Base-by-base conservation (phyloP, 805 yeast species). In the Wickerhamomyces alni region DNA sequence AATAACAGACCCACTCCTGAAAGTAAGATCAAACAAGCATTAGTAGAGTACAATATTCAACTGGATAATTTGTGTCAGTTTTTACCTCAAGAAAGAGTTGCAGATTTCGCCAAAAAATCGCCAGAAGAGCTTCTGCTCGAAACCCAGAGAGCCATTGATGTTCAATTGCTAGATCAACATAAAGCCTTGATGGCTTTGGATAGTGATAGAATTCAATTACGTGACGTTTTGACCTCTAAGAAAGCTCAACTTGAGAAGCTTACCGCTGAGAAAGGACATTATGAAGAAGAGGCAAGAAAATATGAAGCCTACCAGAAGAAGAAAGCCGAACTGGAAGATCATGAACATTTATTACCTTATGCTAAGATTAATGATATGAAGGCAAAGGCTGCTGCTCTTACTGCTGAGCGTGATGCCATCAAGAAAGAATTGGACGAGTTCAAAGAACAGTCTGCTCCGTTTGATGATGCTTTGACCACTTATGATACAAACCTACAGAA, bases 51-150 rank as follows among this genome's bases (percentile, higher is more conserved):
- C 45, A 84, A 84, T 54, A 83, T 93, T 43, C 98, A 93, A 55
- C 68, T 93, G 41, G 94, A 87, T 56, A 93, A 91, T 57, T 67
- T 91, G 36, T 89, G 98, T 55, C 97, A 91, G 57, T 93, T 93
- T 54, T 65, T 93, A 40, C 96, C 99, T 0, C 99, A 93, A 57
- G 98, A 91, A 52, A 71, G 94, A 43, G 98, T 93, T 7, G 91
- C 95, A 2, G 87, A 86, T 47, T 93, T 93, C 66, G 95, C 97
- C 0, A 75, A 82, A 3, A 64, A 87, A 47, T 73, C 84, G 22
- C 85, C 94, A 1, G 88, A 84, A 45, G 77, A 78, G 43, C 63
- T 91, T 8, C 66, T 93, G 11, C 52, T 67, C 19, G 95, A 87
- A 51, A 86, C 95, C 1, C 87, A 88, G 53, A 65, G 91, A 43